These are phyloP conservation scores for Elymus sibiricus DNA, from an alignment of 176 grass and related monocot genomes.

Conservation along the genomic window DNA sequence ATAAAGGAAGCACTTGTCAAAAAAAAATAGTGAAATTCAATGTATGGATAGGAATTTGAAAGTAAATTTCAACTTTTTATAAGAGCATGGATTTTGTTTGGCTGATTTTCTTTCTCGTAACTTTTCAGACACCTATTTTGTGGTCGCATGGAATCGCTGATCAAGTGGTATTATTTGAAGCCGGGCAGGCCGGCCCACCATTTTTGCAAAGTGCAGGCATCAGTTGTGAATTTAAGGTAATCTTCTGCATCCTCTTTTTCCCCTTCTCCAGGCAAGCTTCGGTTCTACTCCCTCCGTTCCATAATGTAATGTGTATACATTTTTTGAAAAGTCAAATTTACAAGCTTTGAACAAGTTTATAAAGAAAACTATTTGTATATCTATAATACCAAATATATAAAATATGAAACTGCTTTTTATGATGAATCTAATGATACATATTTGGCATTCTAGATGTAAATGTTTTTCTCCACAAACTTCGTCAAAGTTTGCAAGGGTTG, in stretches of 20 bases:
- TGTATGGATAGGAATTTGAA: background rate
- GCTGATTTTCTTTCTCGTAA: background rate
- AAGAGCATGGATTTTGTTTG: background rate
- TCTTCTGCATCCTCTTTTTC: background rate
- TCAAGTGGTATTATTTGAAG: constrained; percentile 64
- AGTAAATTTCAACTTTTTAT: background rate
- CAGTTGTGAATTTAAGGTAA: constrained; percentile 86
- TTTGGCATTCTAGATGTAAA: too few relatives aligned
- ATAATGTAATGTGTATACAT: too few relatives aligned
- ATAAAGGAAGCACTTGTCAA: background rate
- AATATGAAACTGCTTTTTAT: too few relatives aligned
- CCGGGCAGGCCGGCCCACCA: constrained; percentile 73
- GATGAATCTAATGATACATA: too few relatives aligned
- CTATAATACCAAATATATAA: too few relatives aligned
- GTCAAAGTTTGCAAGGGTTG: too few relatives aligned
- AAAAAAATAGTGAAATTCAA: background rate
- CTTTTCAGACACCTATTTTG: constrained; percentile 74
- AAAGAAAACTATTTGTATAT: too few relatives aligned
- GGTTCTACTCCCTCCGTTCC: too few relatives aligned
- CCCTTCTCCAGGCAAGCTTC: background rate
- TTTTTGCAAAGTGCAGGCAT: constrained; percentile 71
- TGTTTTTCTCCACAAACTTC: too few relatives aligned
- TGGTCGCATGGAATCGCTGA: constrained; percentile 92
- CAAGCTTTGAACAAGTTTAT: too few relatives aligned
- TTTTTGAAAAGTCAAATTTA: too few relatives aligned